Conservation (phyloP, 2,329 filamentous ascomycete genomes). For the Aureobasidium sp. region DNA sequence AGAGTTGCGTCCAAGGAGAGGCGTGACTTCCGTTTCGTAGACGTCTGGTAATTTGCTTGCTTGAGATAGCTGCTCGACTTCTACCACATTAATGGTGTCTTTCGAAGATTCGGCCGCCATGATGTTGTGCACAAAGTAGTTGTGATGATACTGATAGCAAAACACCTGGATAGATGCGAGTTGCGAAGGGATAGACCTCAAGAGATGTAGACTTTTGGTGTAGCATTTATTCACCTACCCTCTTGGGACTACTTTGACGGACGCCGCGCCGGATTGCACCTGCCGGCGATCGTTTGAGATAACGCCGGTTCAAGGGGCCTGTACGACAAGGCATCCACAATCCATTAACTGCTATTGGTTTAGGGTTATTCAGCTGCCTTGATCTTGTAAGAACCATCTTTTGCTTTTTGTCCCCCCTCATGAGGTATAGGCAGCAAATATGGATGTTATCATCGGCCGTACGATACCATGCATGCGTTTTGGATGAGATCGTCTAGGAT, state of each 20-base stretch:
- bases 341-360: neutral
- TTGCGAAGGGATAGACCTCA: neutral
- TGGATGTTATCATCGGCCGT: neutral
- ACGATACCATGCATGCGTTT: neutral
- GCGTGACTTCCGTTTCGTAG: neutral
- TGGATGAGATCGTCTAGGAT: neutral
- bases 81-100: neutral
- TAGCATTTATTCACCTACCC: slow-evolving; percentile 2
- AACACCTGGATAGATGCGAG: neutral
- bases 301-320: neutral
- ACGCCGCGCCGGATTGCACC: neutral
- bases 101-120: neutral
- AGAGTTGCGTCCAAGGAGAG: neutral
- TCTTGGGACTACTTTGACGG: neutral
- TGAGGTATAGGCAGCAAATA: neutral
- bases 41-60: neutral
- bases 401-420: neutral
- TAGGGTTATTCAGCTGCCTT: slow-evolving; percentile 4
- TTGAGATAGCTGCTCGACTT: neutral
- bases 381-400: no score
- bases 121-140: neutral
- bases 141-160: neutral
- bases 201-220: neutral
- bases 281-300: neutral
- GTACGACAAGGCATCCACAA: slow-evolving; percentile 5